Evolutionary conservation across 345 rosid species (phyloP).

Genomic region (Conringia planisiliqua): DNA sequence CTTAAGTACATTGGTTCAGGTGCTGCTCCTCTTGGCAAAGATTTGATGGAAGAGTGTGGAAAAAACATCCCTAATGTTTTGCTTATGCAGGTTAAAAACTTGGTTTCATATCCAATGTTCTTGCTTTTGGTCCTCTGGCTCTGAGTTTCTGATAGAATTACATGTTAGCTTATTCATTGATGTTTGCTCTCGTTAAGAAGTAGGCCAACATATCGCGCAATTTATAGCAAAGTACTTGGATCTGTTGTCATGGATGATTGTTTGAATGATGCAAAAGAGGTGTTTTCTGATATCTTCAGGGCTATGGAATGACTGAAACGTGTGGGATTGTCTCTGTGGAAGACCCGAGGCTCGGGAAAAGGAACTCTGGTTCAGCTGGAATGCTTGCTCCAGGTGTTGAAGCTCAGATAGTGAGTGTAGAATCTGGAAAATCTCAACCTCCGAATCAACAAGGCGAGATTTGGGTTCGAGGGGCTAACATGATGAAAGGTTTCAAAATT

Average conservation of each 20-base stretch:
- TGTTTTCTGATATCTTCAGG: constrained; percentile 46
- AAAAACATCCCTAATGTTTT: constrained; percentile 55
- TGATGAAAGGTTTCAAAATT: constrained; percentile 63
- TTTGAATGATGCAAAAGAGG: constrained; percentile 5
- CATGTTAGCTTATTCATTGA: not conserved
- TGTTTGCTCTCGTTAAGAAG: constrained; percentile 1
- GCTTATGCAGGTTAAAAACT: constrained; percentile 52
- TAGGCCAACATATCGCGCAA: not conserved
- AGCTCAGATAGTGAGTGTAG: constrained; percentile 62
- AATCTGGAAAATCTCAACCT: constrained; percentile 62
- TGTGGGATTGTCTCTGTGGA: constrained; percentile 61
- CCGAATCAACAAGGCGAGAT: constrained; percentile 79
- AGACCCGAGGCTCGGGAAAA: constrained; percentile 39
- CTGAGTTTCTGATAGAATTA: not conserved
- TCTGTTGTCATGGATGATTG: not conserved
- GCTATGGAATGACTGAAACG: constrained; percentile 94
- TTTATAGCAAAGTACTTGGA: not conserved
- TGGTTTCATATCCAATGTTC: not conserved
- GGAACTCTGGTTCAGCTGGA: constrained; percentile 75
- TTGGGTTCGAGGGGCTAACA: constrained; percentile 87
- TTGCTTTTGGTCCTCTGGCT: not conserved
- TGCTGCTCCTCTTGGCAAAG: constrained; percentile 91
- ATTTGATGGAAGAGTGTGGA: constrained; percentile 74
- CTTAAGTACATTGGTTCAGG: constrained; percentile 68
- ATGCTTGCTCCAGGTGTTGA: constrained; percentile 65